phyloP scores from a whole-genome alignment of 129 eudicot species.

The Heracleum sosnowskyi region DNA sequence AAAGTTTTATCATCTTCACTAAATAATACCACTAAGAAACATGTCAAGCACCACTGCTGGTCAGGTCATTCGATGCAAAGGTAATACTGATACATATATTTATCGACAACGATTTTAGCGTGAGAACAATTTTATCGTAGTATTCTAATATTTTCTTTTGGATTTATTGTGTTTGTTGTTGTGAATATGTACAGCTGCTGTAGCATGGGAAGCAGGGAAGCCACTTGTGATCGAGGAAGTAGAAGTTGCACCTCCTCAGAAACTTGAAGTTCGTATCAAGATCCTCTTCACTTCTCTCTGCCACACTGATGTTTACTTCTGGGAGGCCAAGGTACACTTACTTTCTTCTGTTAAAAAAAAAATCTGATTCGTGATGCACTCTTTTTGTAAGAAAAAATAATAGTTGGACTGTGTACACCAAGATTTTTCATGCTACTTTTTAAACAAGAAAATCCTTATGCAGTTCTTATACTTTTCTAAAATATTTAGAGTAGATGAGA shows the following conservation, averaged over 20 bases:
- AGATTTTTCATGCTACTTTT: no score
- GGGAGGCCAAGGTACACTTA: conserved; percentile 1
- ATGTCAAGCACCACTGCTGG: conserved; percentile 5
- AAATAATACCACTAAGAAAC: neutral
- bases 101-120: neutral
- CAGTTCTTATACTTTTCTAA: no score
- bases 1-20: neutral
- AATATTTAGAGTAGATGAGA: neutral
- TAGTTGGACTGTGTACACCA: no score
- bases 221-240: conserved; percentile 5
- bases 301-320: neutral
- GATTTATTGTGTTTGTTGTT: neutral
- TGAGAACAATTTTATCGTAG: neutral
- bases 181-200: neutral
- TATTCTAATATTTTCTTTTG: no score
- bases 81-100: neutral
- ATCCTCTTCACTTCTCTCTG: conserved; percentile 5
- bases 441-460: no score
- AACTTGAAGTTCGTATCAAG: neutral
- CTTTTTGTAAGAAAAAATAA: no score
- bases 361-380: no score
- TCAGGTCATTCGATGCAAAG: conserved; percentile 1
- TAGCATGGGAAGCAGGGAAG: conserved; percentile 2
- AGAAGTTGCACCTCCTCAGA: conserved; percentile 1
- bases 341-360: no score